Conservation (phyloP, 2,329 filamentous ascomycete genomes). For the Fusarium chaquense region DNA sequence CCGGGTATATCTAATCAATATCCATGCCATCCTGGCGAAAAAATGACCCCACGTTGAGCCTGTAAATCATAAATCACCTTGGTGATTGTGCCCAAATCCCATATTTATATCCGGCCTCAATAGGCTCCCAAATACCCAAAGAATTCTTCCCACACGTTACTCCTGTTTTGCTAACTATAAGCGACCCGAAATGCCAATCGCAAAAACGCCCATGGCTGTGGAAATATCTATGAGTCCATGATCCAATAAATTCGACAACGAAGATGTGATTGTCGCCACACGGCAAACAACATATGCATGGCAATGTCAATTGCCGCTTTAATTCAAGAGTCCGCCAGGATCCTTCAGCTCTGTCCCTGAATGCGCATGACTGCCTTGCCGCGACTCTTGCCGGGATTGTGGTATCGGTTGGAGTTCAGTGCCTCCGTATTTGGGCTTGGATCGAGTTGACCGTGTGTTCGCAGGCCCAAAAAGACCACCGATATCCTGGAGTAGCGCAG, state of each 20-base stretch:
- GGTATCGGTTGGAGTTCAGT: constrained; percentile 63
- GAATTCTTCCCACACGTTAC: constrained; percentile 20
- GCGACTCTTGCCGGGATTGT: constrained; percentile 55
- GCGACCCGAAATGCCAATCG: constrained; percentile 13
- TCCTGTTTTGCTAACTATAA: constrained; percentile 19
- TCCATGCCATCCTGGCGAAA: constrained; percentile 35
- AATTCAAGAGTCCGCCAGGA: constrained; percentile 56
- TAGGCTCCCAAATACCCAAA: constrained; percentile 14
- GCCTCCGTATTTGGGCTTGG: constrained; percentile 50
- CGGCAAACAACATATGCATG: constrained; percentile 23
- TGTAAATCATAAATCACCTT: constrained; percentile 17
- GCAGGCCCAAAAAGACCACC: constrained; percentile 64
- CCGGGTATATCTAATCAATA: constrained; percentile 49
- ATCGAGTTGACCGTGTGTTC: constrained; percentile 49
- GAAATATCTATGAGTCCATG: constrained; percentile 28
- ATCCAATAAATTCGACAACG: constrained; percentile 11
- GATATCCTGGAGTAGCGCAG: constrained; percentile 69
- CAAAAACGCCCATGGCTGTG: constrained; percentile 32
- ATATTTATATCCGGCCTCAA: constrained; percentile 4
- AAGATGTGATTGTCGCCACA: constrained; percentile 34
- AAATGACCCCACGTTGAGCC: constrained; percentile 24
- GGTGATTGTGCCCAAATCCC: constrained; percentile 3
- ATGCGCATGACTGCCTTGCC: constrained; percentile 49
- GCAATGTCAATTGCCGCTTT: constrained; percentile 12
- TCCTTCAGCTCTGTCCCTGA: constrained; percentile 54